phyloP scores from a whole-genome alignment of 2,329 filamentous ascomycete genomes.

The Camptophora hylomeconis region DNA sequence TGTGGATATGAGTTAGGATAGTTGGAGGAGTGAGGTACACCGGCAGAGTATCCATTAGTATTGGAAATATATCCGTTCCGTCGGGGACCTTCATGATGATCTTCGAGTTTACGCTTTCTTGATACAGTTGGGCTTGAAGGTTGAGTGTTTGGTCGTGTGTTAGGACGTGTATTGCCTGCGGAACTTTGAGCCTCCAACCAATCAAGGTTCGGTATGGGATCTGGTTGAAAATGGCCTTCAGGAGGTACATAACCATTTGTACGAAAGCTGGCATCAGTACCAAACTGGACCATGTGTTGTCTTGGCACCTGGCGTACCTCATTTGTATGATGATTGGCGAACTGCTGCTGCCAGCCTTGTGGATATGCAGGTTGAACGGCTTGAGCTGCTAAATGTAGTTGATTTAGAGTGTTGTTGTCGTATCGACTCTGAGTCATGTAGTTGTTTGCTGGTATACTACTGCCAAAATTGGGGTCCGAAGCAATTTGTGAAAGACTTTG shows the following conservation, averaged over 20 bases:
- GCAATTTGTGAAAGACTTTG: no score
- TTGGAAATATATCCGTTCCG: slow-evolving; percentile 9
- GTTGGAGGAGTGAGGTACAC: not conserved
- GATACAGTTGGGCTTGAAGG: slow-evolving; percentile 15
- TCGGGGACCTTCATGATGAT: slow-evolving; percentile 10
- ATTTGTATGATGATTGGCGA: slow-evolving; percentile 5
- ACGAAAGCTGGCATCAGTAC: slow-evolving; percentile 15
- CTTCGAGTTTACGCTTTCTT: slow-evolving; percentile 16
- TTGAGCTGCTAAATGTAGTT: no score
- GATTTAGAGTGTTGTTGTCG: no score
- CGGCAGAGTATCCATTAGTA: not conserved
- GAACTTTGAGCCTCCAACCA: slow-evolving; percentile 11
- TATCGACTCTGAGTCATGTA: no score
- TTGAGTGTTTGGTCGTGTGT: slow-evolving; percentile 14
- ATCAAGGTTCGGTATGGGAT: slow-evolving; percentile 8
- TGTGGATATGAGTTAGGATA: not conserved
- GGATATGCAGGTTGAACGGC: slow-evolving; percentile 10
- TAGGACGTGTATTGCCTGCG: slow-evolving; percentile 8
- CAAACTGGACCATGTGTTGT: slow-evolving; percentile 11
- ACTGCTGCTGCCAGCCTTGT: slow-evolving; percentile 12
- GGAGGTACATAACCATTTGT: slow-evolving; percentile 13
- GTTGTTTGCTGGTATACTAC: no score
- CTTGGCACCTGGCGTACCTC: slow-evolving; percentile 4
- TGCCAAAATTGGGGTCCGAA: no score
- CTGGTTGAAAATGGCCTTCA: slow-evolving; percentile 12